A percentile compares a stretch with the other conserved stretches of the same genome.
Conservation (phyloP, 176 grass and related monocot species). For the Oryza punctata region DNA sequence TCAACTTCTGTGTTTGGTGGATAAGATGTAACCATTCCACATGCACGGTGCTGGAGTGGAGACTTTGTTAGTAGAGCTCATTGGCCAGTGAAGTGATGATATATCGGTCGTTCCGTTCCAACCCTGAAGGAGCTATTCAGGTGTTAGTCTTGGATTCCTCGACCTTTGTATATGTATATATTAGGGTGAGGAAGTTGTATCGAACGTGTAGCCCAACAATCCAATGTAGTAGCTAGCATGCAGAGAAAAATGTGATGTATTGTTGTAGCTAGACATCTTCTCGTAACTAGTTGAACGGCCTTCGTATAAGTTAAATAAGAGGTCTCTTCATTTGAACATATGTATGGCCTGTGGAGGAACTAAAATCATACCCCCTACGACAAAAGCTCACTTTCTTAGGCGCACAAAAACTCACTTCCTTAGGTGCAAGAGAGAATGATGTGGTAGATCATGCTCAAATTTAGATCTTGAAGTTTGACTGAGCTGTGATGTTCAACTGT, state of each 20-base stretch:
- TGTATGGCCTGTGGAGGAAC: neutral
- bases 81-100: too few relatives aligned
- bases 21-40: constrained; percentile 12
- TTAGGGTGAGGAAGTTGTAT: constrained; percentile 29
- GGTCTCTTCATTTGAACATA: neutral
- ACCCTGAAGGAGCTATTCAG: neutral
- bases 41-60: neutral
- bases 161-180: constrained; percentile 34
- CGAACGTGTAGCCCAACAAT: constrained; percentile 21
- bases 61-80: neutral
- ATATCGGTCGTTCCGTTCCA: neutral
- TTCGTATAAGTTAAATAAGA: constrained; percentile 42
- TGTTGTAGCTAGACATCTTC: constrained; percentile 24
- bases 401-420: too few relatives aligned
- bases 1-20: neutral
- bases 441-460: too few relatives aligned
- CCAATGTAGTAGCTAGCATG: constrained; percentile 4
- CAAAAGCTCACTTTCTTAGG: neutral
- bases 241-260: neutral
- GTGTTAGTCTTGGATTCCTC: constrained; percentile 14
- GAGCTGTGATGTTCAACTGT: too few relatives aligned
- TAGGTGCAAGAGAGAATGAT: too few relatives aligned
- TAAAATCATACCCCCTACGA: too few relatives aligned
- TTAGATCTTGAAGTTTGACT: too few relatives aligned
- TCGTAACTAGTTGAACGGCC: constrained; percentile 1